A percentile compares a stretch with the other conserved stretches of the same genome.
These are phyloP conservation scores for Vitis amurensis DNA, from an alignment of 164 flowering plant species.

Conservation along the genomic window DNA sequence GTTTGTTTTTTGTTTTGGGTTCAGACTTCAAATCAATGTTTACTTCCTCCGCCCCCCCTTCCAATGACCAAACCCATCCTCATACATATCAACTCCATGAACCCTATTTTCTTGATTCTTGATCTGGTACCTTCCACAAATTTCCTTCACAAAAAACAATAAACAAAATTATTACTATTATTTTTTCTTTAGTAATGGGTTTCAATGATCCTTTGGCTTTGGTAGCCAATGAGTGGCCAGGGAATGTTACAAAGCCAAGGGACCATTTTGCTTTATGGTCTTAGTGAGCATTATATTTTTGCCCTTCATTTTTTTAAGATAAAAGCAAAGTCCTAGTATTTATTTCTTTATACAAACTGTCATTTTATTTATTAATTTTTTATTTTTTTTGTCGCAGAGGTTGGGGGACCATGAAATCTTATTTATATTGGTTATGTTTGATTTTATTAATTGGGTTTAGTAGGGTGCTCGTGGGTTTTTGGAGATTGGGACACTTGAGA, in stretches of 20 bases:
- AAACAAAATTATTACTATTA: too few relatives aligned
- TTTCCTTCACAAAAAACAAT: too few relatives aligned
- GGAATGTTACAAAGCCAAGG: background rate
- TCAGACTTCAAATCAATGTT: too few relatives aligned
- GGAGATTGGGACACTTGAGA: slow-evolving; percentile 70
- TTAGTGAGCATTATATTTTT: background rate
- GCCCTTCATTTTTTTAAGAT: background rate
- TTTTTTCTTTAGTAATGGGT: too few relatives aligned
- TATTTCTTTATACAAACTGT: background rate
- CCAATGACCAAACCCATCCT: too few relatives aligned
- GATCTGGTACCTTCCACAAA: too few relatives aligned
- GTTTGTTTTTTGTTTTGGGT: background rate
- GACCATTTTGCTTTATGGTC: background rate
- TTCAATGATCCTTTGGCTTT: background rate
- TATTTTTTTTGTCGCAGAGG: slow-evolving; percentile 3
- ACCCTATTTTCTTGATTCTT: too few relatives aligned
- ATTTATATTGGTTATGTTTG: slow-evolving; percentile 14
- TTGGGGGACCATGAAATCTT: slow-evolving; percentile 44
- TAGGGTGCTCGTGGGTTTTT: slow-evolving; percentile 82
- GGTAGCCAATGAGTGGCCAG: slow-evolving; percentile 7
- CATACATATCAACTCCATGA: too few relatives aligned
- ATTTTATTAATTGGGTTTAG: slow-evolving; percentile 3
- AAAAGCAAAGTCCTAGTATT: too few relatives aligned
- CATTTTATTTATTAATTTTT: background rate
- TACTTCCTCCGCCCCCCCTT: too few relatives aligned